Evolutionary conservation across 177 flowering plant genomes (phyloP).

Genomic region (Vitis hybrid): DNA sequence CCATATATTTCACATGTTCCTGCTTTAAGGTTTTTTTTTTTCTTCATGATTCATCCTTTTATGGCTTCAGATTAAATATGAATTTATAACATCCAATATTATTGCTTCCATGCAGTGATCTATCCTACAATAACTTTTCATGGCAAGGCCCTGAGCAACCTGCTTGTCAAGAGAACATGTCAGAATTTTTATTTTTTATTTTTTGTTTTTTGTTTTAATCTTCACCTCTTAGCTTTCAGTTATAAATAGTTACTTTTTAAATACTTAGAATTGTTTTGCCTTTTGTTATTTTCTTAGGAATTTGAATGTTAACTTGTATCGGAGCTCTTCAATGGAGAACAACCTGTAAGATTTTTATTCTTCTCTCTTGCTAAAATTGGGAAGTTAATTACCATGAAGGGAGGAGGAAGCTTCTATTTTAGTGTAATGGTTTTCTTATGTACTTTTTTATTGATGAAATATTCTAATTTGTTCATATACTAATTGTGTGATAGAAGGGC

Average conservation of each 20-base stretch:
- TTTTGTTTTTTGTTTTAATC: constrained; percentile 6
- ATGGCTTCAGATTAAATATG: neutral
- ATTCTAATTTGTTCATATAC: neutral
- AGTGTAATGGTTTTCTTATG: neutral
- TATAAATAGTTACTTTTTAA: constrained; percentile 4
- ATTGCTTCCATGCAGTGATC: constrained; percentile 48
- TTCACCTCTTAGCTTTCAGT: neutral
- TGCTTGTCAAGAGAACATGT: constrained; percentile 50
- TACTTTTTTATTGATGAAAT: neutral
- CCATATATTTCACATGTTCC: too few relatives aligned
- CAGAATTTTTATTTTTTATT: constrained; percentile 8
- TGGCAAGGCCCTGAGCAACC: constrained; percentile 39
- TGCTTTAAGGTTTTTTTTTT: neutral
- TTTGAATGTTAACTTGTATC: constrained; percentile 52
- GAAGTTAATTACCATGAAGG: neutral
- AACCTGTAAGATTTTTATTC: constrained; percentile 43
- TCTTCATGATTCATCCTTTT: neutral
- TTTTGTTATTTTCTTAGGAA: constrained; percentile 28
- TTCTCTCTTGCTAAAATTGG: neutral
- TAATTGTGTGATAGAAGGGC: constrained; percentile 24
- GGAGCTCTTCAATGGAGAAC: constrained; percentile 38
- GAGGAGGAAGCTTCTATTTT: neutral
- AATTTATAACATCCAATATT: constrained; percentile 1
- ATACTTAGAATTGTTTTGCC: neutral
- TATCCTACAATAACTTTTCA: constrained; percentile 78